Conservation (phyloP, 306 rosid genomes). For the Leucaena leucocephala region DNA sequence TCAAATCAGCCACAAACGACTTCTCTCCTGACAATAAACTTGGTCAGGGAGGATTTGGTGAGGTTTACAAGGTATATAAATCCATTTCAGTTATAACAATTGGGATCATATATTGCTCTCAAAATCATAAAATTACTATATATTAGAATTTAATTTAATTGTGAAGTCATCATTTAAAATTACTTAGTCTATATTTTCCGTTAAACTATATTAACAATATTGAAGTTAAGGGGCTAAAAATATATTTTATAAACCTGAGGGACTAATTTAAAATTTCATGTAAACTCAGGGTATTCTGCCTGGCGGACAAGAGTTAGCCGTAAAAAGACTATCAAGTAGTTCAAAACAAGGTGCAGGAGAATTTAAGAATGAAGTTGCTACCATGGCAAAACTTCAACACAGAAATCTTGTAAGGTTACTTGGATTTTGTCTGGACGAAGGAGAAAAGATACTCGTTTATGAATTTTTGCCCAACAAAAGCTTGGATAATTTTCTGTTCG, state of each 20-base stretch:
- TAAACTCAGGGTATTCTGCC: constrained; percentile 23
- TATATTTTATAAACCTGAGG: no score
- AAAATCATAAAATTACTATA: not conserved
- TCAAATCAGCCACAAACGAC: not conserved
- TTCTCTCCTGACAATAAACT: not conserved
- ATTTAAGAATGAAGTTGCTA: constrained; percentile 46
- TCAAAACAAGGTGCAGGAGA: constrained; percentile 42
- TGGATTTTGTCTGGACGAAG: not conserved
- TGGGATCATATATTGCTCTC: not conserved
- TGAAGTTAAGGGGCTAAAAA: no score
- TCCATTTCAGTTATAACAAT: not conserved
- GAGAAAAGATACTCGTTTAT: not conserved
- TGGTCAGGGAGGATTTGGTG: not conserved
- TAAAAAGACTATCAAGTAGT: constrained; percentile 43
- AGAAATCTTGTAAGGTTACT: not conserved
- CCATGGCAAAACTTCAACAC: constrained; percentile 22
- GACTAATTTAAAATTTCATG: no score
- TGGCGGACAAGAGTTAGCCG: constrained; percentile 41
- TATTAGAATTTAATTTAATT: no score
- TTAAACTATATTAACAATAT: no score
- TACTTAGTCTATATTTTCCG: no score
- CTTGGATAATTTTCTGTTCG: not conserved
- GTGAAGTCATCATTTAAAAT: no score
- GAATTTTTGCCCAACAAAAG: not conserved
- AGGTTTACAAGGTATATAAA: not conserved